These are phyloP conservation scores for Yarrowia yakushimensis DNA, from an alignment of 805 yeast genomes.

Conservation along the genomic window DNA sequence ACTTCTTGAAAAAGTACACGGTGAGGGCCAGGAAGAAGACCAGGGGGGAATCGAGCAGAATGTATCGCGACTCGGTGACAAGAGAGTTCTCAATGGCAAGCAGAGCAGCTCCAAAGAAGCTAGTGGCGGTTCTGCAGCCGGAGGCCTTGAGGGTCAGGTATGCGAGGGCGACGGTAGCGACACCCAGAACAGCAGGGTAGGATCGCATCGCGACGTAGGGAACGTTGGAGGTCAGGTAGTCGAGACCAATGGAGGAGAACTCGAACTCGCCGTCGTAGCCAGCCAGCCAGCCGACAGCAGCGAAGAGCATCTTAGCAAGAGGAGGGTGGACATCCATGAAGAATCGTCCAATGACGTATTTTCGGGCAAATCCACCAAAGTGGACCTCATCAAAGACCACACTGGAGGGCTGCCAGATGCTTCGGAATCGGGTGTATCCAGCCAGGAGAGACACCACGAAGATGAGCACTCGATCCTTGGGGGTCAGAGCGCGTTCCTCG, in stretches of 20 bases:
- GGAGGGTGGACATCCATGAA: constrained; percentile 76
- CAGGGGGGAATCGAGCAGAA: constrained; percentile 47
- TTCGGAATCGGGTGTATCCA: constrained; percentile 54
- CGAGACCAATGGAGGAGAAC: constrained; percentile 46
- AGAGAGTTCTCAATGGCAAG: constrained; percentile 63
- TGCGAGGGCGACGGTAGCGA: constrained; percentile 49
- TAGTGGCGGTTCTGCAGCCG: constrained; percentile 50
- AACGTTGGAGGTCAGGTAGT: constrained; percentile 40
- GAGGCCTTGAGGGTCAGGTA: constrained; percentile 54
- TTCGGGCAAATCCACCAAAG: constrained; percentile 93
- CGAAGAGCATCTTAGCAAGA: constrained; percentile 56
- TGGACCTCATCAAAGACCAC: constrained; percentile 86
- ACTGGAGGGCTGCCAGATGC: constrained; percentile 64
- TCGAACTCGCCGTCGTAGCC: constrained; percentile 52
- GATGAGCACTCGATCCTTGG: constrained; percentile 30
- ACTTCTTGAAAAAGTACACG: constrained; percentile 50
- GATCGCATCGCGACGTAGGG: constrained; percentile 57
- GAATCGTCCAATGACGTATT: constrained; percentile 63
- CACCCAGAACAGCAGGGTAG: constrained; percentile 55
- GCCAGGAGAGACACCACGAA: constrained; percentile 50
- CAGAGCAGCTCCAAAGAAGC: constrained; percentile 51
- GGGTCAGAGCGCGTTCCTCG: constrained; percentile 14
- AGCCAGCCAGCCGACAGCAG: constrained; percentile 49
- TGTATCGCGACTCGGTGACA: constrained; percentile 56
- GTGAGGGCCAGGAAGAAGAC: constrained; percentile 46